Conservation (phyloP, 2,329 filamentous ascomycete species). For the Simplicillium aogashimaense region DNA sequence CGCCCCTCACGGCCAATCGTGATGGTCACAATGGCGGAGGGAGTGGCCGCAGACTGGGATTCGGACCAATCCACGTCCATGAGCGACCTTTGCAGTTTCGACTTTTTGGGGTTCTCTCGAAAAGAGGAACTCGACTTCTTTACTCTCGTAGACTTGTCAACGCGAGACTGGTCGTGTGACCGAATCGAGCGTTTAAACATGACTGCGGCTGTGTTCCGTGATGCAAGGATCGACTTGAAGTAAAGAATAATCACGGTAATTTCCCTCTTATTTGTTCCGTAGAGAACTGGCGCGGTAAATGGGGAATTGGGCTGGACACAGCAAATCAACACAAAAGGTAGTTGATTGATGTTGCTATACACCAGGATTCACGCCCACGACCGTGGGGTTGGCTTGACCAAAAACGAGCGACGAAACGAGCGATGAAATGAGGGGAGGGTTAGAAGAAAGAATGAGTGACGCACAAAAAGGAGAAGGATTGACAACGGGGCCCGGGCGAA, state of each 20-base stretch:
- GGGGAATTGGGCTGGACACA: too few relatives aligned
- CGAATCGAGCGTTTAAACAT: slow-evolving; percentile 95
- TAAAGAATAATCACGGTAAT: slow-evolving; percentile 13
- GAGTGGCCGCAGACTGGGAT: slow-evolving; percentile 15
- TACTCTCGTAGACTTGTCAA: slow-evolving; percentile 79
- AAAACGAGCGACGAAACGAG: slow-evolving; percentile 45
- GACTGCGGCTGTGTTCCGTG: slow-evolving; percentile 23
- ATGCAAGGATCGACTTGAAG: slow-evolving; percentile 6
- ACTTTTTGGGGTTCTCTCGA: slow-evolving; percentile 63
- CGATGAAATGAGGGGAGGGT: slow-evolving; percentile 18
- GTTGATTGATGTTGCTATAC: too few relatives aligned
- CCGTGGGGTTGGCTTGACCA: slow-evolving; percentile 16
- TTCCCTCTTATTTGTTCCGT: slow-evolving; percentile 11
- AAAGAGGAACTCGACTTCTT: slow-evolving; percentile 50
- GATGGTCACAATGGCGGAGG: slow-evolving; percentile 74
- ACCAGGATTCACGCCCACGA: background rate
- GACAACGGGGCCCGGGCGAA: slow-evolving; percentile 43
- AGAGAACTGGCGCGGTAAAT: background rate
- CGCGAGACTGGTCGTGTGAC: slow-evolving; percentile 60
- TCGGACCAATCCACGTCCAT: slow-evolving; percentile 39
- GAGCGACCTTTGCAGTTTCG: slow-evolving; percentile 79
- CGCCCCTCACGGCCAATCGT: slow-evolving; percentile 76
- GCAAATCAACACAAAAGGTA: too few relatives aligned
- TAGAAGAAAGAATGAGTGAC: slow-evolving; percentile 25
- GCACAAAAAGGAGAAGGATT: slow-evolving; percentile 26